phyloP scores from a whole-genome alignment of 306 rosid species.

The Lupinus albus region DNA sequence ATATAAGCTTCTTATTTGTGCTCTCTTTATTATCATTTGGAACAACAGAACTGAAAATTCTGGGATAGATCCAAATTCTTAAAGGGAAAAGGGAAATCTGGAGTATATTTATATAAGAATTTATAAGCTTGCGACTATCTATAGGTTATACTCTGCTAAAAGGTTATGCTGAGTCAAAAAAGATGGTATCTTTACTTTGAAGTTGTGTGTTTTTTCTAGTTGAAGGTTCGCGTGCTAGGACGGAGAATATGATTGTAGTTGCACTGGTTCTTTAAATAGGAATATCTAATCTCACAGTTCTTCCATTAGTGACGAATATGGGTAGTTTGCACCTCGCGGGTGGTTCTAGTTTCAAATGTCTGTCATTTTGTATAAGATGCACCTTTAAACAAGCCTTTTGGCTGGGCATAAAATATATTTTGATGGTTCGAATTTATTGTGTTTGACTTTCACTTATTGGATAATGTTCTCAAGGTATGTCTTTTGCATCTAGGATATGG shows the following conservation, averaged over 20 bases:
- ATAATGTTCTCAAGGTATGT: not conserved
- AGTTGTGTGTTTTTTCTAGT: not conserved
- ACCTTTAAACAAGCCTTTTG: too few relatives aligned
- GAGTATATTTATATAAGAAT: constrained; percentile 4
- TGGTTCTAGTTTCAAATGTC: constrained; percentile 17
- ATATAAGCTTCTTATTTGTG: not conserved
- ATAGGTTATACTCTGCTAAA: not conserved
- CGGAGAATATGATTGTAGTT: not conserved
- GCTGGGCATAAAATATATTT: not conserved
- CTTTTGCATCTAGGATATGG: not conserved
- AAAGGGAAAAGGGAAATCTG: not conserved
- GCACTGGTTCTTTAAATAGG: not conserved
- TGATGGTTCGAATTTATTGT: not conserved
- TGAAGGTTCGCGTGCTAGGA: constrained; percentile 14
- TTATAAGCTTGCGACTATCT: not conserved
- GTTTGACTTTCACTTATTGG: not conserved
- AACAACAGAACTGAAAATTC: constrained; percentile 37
- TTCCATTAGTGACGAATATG: too few relatives aligned
- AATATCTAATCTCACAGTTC: not conserved
- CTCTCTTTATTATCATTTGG: not conserved
- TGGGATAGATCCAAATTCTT: constrained; percentile 16
- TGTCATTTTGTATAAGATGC: too few relatives aligned
- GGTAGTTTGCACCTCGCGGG: not conserved
- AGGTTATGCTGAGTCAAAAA: constrained; percentile 19
- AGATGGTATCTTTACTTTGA: constrained; percentile 26